These are phyloP conservation scores for Moesziomyces sp. DNA, from an alignment of 1,284 basidiomycete genomes.

Conservation along the genomic window DNA sequence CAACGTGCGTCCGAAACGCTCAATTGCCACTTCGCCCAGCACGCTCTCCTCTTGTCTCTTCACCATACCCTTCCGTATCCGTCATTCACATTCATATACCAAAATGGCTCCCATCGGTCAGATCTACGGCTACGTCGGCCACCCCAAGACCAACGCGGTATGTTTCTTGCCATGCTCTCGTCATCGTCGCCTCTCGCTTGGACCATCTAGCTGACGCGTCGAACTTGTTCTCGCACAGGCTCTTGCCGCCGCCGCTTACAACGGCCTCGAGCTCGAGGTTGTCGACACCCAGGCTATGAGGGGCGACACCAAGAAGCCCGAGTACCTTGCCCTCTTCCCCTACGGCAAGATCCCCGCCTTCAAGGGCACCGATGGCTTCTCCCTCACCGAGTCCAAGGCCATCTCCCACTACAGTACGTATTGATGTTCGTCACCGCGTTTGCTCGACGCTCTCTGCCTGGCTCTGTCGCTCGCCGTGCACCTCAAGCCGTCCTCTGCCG, in stretches of 20 bases:
- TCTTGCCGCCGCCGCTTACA: constrained; percentile 63
- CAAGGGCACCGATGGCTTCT: constrained; percentile 81
- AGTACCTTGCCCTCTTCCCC: constrained; percentile 62
- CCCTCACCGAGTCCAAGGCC: constrained; percentile 80
- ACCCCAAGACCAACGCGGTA: constrained; percentile 52
- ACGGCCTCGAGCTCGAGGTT: constrained; percentile 63
- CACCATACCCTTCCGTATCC: constrained; percentile 26
- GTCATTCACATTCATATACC: constrained; percentile 20
- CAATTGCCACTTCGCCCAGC: neutral
- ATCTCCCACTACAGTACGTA: constrained; percentile 90
- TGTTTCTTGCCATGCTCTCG: constrained; percentile 1
- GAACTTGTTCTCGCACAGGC: constrained; percentile 2
- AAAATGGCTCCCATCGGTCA: constrained; percentile 64
- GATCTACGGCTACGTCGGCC: constrained; percentile 56
- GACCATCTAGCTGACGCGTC: neutral
- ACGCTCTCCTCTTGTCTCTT: neutral
- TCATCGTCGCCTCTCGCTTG: neutral
- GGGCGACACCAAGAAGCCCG: constrained; percentile 62
- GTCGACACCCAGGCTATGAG: constrained; percentile 38
- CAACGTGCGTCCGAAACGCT: neutral
- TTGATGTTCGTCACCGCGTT: neutral
- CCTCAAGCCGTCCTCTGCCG: constrained; percentile 10
- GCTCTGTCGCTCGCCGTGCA: neutral
- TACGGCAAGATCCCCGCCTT: constrained; percentile 76
- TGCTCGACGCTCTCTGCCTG: neutral